Evolutionary conservation across 768 basidiomycete genomes (phyloP), one percentile per base, ranked within the genome.

Genomic region (Xerocomus spinulosus): DNA sequence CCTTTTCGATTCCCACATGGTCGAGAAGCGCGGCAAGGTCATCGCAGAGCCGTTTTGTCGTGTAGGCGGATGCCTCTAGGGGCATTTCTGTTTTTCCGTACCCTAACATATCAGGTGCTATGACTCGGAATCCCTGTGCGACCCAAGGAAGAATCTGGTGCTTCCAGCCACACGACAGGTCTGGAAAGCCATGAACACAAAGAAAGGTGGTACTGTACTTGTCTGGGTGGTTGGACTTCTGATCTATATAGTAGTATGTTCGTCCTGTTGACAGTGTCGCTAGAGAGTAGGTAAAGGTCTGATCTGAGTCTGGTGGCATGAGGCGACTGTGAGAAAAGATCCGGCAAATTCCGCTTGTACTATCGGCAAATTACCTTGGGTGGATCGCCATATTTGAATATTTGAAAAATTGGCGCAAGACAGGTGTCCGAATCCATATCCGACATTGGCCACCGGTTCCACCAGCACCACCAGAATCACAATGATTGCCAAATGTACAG

Each of bases 101-200:
- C n/a, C 85, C 85, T 17, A 72, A 47, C 65, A 69, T 70, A 49
- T 70, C 67, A 18, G 66, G 64, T 5, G 73, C 84, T 9, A 87
- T 66, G 15, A 87, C 81, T 13, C 85, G 78, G 56, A 71, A 81
- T 8, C 84, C 83, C 33, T 68, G 64, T 34, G 71, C 66, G 15
- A 78, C 78, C 84, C 86, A 88, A 1, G 84, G 80, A 4, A 71
- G 73, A 49, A 90, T 86, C 61, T 87, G 87, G 61, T 83, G 64
- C 45, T 84, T 73, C 85, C 85, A 89, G 28, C 84, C 84, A 62
- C 82, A 87, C 75, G 73, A 75, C 28, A 72, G 62, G 59, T 91
- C 89, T 13, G 89, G 88, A 61, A 91, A 90, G 2, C 89, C 88
- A 59, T 92, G 89, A 15, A 90, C 52, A 59, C 83, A 85, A n/a